Conservation (phyloP, 2,329 filamentous ascomycete species). For the Phialocephala subalpina region DNA sequence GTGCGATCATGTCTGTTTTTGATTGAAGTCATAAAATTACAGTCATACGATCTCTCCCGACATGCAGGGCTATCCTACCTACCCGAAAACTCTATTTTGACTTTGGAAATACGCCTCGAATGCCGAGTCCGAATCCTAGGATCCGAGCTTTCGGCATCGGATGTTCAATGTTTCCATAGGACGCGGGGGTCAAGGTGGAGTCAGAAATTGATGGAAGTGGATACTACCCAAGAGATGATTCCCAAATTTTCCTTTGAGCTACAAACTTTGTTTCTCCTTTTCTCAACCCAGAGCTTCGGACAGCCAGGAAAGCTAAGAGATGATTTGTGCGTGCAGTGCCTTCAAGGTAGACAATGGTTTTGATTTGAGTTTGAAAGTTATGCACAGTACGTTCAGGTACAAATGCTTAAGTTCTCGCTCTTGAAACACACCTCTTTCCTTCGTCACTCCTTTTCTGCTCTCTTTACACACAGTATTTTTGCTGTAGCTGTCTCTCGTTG, state of each 20-base stretch:
- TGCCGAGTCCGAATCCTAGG: not conserved
- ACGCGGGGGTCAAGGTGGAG: not conserved
- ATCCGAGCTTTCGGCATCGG: not conserved
- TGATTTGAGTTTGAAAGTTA: slow-evolving; percentile 1
- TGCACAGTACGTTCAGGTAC: not conserved
- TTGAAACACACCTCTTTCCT: not conserved
- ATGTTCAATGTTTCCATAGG: not conserved
- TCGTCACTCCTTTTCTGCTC: not conserved
- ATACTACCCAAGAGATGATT: not conserved
- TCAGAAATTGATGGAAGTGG: not conserved
- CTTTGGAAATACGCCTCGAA: not conserved
- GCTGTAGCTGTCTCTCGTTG: not conserved
- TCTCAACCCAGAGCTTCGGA: not conserved
- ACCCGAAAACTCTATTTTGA: not conserved
- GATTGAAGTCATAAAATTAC: too few relatives aligned
- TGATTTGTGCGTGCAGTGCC: not conserved
- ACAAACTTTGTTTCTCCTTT: not conserved
- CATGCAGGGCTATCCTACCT: too few relatives aligned
- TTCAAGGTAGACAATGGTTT: not conserved
- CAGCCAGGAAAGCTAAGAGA: not conserved
- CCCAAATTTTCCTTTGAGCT: not conserved
- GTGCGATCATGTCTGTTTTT: not conserved
- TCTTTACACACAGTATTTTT: not conserved
- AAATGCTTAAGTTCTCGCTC: not conserved
- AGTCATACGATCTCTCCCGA: too few relatives aligned